Percentiles rank a stretch among this genome's conserved stretches.
Evolutionary conservation across 805 yeast species (phyloP).

Genomic region (Sugiyamaella lignohabitans): DNA sequence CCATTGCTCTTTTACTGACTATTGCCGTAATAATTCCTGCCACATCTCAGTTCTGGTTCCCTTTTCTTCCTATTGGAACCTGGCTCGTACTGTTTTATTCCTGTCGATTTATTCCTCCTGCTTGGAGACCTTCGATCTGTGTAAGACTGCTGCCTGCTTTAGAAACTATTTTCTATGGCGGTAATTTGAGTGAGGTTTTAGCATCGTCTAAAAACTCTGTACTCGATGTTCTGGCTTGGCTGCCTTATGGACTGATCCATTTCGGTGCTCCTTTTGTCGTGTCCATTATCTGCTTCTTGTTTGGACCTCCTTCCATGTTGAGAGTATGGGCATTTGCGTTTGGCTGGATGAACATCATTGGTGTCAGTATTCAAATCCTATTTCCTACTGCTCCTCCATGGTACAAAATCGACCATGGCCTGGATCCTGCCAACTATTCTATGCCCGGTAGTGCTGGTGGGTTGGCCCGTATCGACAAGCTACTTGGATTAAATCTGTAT

Average conservation of each 20-base stretch:
- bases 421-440: slow-evolving; percentile 81
- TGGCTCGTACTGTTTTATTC: slow-evolving; percentile 83
- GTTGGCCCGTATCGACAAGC: slow-evolving; percentile 71
- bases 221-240: slow-evolving; percentile 85
- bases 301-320: slow-evolving; percentile 85
- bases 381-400: slow-evolving; percentile 98
- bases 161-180: slow-evolving; percentile 89
- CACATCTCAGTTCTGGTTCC: slow-evolving; percentile 76
- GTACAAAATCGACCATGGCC: slow-evolving; percentile 81
- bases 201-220: slow-evolving; percentile 62
- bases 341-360: slow-evolving; percentile 87
- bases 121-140: slow-evolving; percentile 78
- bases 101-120: slow-evolving; percentile 64
- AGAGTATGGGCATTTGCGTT: slow-evolving; percentile 86
- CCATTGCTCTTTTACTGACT: slow-evolving; percentile 38
- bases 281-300: slow-evolving; percentile 68
- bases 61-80: slow-evolving; percentile 74
- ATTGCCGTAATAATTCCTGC: slow-evolving; percentile 58
- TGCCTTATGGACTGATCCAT: slow-evolving; percentile 90
- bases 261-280: slow-evolving; percentile 86
- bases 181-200: slow-evolving; percentile 74
- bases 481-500: slow-evolving; percentile 76
- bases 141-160: slow-evolving; percentile 86
- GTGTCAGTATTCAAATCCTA: slow-evolving; percentile 72
- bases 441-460: slow-evolving; percentile 98